Evolutionary conservation across 441 rosid species (phyloP).

Genomic region (Populus hybrid): DNA sequence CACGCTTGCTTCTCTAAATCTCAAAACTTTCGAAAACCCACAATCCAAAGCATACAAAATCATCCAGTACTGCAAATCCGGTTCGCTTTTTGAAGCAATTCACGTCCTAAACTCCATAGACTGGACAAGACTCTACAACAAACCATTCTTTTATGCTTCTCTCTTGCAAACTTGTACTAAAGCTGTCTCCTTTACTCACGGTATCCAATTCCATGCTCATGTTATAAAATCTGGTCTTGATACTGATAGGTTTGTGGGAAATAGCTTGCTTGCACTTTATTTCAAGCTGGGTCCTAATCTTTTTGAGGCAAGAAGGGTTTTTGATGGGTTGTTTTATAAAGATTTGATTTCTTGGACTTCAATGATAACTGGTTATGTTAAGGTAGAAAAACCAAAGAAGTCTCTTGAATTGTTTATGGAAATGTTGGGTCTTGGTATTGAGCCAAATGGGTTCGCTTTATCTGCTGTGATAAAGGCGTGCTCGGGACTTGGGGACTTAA

Average conservation of each 20-base stretch:
- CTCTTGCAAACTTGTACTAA: conserved; percentile 68
- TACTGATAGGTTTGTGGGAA: conserved; percentile 63
- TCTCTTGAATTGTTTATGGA: conserved; percentile 55
- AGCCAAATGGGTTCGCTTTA: conserved; percentile 64
- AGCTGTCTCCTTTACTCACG: conserved; percentile 47
- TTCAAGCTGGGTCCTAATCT: conserved; percentile 61
- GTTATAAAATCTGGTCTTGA: conserved; percentile 73
- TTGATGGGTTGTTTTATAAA: conserved; percentile 50
- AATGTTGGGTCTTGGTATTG: conserved; percentile 60
- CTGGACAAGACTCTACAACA: conserved; percentile 26
- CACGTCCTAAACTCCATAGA: conserved; percentile 48
- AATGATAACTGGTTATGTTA: conserved; percentile 68
- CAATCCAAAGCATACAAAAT: conserved; percentile 34
- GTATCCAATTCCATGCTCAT: conserved; percentile 67
- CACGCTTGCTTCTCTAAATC: conserved; percentile 18
- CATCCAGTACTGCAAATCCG: conserved; percentile 46
- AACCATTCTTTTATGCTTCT: conserved; percentile 55
- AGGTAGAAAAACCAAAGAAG: conserved; percentile 38
- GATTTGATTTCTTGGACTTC: conserved; percentile 81
- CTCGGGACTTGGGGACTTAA: conserved; percentile 47
- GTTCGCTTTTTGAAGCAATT: conserved; percentile 44
- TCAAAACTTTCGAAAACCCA: conserved; percentile 9
- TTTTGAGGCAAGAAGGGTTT: conserved; percentile 52
- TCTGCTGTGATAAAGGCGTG: conserved; percentile 72
- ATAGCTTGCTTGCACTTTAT: conserved; percentile 71